Percentiles rank a stretch among this genome's conserved stretches.
phyloP scores from a whole-genome alignment of 306 rosid genomes.

The Pterocarpus macrocarpus region DNA sequence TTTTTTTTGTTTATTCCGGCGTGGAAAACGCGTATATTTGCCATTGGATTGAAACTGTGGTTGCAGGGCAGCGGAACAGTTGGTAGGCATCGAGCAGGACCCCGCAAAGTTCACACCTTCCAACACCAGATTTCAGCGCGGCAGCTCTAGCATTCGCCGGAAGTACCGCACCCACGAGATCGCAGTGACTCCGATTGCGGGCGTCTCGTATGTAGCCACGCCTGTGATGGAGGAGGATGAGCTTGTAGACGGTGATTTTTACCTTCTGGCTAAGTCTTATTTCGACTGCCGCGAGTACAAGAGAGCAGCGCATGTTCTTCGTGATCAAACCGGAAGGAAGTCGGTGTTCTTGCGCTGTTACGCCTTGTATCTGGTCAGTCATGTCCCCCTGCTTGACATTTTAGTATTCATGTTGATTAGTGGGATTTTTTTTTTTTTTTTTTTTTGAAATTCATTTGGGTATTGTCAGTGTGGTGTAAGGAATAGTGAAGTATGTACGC shows the following conservation, averaged over 20 bases:
- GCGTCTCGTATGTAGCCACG: constrained; percentile 84
- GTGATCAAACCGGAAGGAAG: constrained; percentile 80
- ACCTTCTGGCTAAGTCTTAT: constrained; percentile 88
- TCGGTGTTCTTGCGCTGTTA: constrained; percentile 83
- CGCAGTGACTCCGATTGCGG: constrained; percentile 67
- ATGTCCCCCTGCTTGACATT: constrained; percentile 4
- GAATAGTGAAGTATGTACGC: too few relatives aligned
- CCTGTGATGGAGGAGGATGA: constrained; percentile 98
- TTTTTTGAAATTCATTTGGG: too few relatives aligned
- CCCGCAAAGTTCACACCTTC: constrained; percentile 94
- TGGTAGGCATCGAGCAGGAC: constrained; percentile 89
- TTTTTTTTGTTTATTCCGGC: too few relatives aligned
- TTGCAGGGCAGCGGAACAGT: constrained; percentile 91
- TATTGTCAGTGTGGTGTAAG: too few relatives aligned
- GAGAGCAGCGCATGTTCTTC: constrained; percentile 90
- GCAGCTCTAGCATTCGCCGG: constrained; percentile 94
- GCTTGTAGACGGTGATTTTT: constrained; percentile 76
- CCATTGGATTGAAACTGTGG: not conserved
- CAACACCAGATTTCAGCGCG: constrained; percentile 92
- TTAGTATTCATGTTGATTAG: not conserved
- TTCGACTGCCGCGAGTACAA: constrained; percentile 90
- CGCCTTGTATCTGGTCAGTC: constrained; percentile 82
- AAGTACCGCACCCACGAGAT: constrained; percentile 75
- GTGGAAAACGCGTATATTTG: too few relatives aligned
- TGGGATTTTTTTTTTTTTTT: not conserved